Evolutionary conservation across 345 rosid species (phyloP), one percentile per base, ranked within the genome.

Genomic region (Rubroshorea leprosula): DNA sequence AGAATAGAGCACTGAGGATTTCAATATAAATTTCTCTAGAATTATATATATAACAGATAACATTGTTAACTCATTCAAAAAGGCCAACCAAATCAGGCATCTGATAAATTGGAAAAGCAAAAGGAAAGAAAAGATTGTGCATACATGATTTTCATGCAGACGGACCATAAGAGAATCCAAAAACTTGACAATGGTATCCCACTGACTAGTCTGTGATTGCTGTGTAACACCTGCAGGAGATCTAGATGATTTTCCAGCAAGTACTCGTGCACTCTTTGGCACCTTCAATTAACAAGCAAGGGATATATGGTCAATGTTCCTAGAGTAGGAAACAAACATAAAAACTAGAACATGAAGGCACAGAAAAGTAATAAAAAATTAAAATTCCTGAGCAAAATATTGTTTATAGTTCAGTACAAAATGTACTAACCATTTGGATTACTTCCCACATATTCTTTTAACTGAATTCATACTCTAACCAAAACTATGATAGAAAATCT

Each of bases 121-220:
- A 50, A 22, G 26, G 27, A 21, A 27, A 31, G 17, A 51, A 60
- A 35, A 62, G 23, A 23, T 23, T 66, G 57, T 39, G 65, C 98
- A 55, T 89, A 93, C 99, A 61, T 87, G 80, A 82, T 93, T 93
- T 54, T 81, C 81, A 29, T 76, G 85, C 59, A 93, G 76, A 66
- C 82, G 79, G 35, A 61, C 75, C 89, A 89, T 72, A 48, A 93
- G 90, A 65, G 89, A 83, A 75, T 93, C 87, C 96, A 93, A 74
- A 83, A 93, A 93, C 55, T 78, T 79, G 65, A 85, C 82, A 74
- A 93, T 93, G 73, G 76, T 78, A 55, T 89, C 97, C 99, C 99
- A 93, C 44, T 84, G 96, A 72, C 78, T 86, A 71, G 54, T 72
- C 17, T 76, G 68, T 65, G 79, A 63, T 56, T 80, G 97, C 70